A percentile compares a stretch with the other conserved stretches of the same genome.
Conservation (phyloP, 2,329 filamentous ascomycete species). For the Plenodomus tracheiphilus region DNA sequence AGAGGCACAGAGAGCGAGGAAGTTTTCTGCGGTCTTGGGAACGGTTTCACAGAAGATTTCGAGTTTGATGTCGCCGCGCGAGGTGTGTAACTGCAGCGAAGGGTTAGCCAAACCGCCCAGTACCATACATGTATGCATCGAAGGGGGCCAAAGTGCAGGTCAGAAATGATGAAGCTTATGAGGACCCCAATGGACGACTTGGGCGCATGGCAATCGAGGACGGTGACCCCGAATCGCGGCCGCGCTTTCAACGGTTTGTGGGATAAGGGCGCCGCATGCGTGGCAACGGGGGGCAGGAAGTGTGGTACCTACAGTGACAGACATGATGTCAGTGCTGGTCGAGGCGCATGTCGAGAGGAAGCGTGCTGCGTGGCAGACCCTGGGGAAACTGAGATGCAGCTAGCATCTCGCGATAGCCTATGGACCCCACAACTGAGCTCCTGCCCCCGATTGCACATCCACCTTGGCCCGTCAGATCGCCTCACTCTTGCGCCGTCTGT, state of each 20-base stretch:
- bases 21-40: conserved; percentile 91
- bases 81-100: conserved; percentile 71
- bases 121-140: background rate
- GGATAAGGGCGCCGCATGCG: background rate
- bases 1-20: conserved; percentile 82
- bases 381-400: conserved; percentile 3
- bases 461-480: background rate
- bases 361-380: conserved; percentile 2
- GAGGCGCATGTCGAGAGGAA: conserved; percentile 9
- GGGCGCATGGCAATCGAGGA: background rate
- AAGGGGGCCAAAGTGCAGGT: conserved; percentile 1
- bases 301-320: conserved; percentile 49
- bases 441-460: background rate
- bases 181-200: conserved; percentile 5
- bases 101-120: background rate
- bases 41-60: conserved; percentile 96
- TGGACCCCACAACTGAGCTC: background rate
- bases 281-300: background rate
- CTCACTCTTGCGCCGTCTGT: conserved; percentile 10
- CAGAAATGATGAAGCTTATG: conserved; percentile 3
- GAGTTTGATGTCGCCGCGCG: conserved; percentile 86
- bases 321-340: conserved; percentile 44
- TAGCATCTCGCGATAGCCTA: background rate
- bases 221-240: too few species aligned
- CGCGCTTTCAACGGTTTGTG: too few species aligned